Evolutionary conservation across 139 green algal genomes (phyloP).

Genomic region (Chloropicon primus): DNA sequence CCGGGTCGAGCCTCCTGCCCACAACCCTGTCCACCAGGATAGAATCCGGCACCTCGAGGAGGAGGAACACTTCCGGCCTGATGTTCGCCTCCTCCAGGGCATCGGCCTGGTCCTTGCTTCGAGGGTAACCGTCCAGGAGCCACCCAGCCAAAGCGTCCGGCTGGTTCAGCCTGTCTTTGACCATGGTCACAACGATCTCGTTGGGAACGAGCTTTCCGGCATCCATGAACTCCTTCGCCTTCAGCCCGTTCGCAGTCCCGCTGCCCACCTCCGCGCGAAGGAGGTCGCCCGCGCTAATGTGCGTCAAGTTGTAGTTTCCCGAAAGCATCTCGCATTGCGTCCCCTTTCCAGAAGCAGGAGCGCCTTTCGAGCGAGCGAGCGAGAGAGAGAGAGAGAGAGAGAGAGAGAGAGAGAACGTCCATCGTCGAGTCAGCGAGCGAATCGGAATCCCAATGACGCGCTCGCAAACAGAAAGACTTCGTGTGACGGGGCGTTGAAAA

Average conservation of each 20-base stretch:
- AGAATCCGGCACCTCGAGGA: slow-evolving; percentile 87
- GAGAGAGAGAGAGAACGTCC: too few relatives aligned
- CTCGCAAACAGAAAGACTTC: too few relatives aligned
- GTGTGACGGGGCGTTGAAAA: too few relatives aligned
- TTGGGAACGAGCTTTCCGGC: slow-evolving; percentile 83
- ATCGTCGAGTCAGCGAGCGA: too few relatives aligned
- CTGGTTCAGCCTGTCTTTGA: slow-evolving; percentile 53
- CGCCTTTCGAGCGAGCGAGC: slow-evolving; percentile 36
- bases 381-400: neutral
- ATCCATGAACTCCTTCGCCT: slow-evolving; percentile 89
- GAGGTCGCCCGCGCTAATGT: slow-evolving; percentile 93
- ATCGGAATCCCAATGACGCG: too few relatives aligned
- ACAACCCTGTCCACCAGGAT: slow-evolving; percentile 86
- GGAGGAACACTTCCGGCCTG: slow-evolving; percentile 83
- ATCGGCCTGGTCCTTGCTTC: slow-evolving; percentile 74
- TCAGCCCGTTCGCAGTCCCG: slow-evolving; percentile 55
- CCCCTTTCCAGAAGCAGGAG: slow-evolving; percentile 91
- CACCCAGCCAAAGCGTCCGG: slow-evolving; percentile 44
- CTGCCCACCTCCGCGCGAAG: slow-evolving; percentile 84
- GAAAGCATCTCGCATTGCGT: slow-evolving; percentile 88
- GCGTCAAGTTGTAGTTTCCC: slow-evolving; percentile 76
- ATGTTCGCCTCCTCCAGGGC: slow-evolving; percentile 86
- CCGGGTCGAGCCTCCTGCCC: slow-evolving; percentile 79
- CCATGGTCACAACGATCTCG: slow-evolving; percentile 73
- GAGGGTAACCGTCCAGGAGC: slow-evolving; percentile 95